phyloP scores from a whole-genome alignment of 2,329 filamentous ascomycete species.

The Paraphaeosphaeria minitans region DNA sequence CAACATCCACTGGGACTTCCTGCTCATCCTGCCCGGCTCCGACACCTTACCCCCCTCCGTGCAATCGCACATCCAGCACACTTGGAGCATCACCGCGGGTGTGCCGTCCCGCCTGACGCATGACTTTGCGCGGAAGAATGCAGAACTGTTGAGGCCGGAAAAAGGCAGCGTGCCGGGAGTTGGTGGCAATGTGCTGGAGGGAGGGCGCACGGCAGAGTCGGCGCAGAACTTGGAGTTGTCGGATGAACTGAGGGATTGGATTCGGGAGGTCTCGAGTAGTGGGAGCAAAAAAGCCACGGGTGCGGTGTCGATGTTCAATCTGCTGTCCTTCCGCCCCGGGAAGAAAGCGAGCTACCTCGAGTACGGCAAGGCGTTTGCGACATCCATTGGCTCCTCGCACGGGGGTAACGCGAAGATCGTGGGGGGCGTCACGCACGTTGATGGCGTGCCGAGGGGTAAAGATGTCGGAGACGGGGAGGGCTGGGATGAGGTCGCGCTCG shows the following conservation, averaged over 20 bases:
- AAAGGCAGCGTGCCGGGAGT: slow-evolving; percentile 42
- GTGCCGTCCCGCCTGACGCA: slow-evolving; percentile 51
- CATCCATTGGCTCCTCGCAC: slow-evolving; percentile 56
- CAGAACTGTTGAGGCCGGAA: slow-evolving; percentile 46
- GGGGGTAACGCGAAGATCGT: slow-evolving; percentile 67
- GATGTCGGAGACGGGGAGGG: slow-evolving; percentile 25
- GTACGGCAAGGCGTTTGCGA: slow-evolving; percentile 62
- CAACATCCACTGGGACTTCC: slow-evolving; percentile 54
- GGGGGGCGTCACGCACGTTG: slow-evolving; percentile 39
- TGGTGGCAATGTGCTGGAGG: slow-evolving; percentile 42
- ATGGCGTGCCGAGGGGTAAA: slow-evolving; percentile 22
- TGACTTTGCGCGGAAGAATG: slow-evolving; percentile 46
- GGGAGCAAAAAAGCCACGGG: slow-evolving; percentile 32
- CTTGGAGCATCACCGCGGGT: slow-evolving; percentile 49
- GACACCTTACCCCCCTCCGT: slow-evolving; percentile 34
- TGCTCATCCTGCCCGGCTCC: slow-evolving; percentile 50
- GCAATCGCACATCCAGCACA: slow-evolving; percentile 28
- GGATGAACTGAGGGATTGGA: slow-evolving; percentile 57
- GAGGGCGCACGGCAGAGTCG: slow-evolving; percentile 38
- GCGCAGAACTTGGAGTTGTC: slow-evolving; percentile 62
- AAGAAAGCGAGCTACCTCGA: slow-evolving; percentile 60
- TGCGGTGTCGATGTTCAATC: slow-evolving; percentile 67
- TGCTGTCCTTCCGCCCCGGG: slow-evolving; percentile 61
- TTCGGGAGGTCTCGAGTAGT: slow-evolving; percentile 41
- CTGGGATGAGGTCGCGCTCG: slow-evolving; percentile 69